Evolutionary conservation across 257 asterid species (phyloP).

Genomic region (Plectranthus barbatus): DNA sequence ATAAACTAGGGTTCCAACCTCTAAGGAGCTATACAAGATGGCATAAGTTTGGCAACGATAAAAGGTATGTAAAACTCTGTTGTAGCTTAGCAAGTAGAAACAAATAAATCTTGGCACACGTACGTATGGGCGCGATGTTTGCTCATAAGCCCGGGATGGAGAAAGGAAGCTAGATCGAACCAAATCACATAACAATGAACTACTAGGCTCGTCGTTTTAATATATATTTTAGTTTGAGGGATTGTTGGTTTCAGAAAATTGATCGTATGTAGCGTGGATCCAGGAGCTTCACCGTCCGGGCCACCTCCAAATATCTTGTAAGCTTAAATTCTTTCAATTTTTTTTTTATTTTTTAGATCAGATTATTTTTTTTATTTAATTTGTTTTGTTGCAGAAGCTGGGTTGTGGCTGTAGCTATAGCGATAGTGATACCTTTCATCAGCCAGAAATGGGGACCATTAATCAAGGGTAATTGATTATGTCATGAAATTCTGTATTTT

Average conservation of each 20-base stretch:
- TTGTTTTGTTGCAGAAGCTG: conserved; percentile 19
- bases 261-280: conserved; percentile 15
- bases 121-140: no score
- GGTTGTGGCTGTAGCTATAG: conserved; percentile 20
- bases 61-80: conserved; percentile 8
- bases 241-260: conserved; percentile 10
- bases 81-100: neutral
- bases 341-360: neutral
- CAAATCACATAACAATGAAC: no score
- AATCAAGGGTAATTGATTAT: conserved; percentile 16
- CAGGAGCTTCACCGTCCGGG: conserved; percentile 27
- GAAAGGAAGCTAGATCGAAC: no score
- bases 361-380: neutral
- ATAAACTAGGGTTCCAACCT: neutral
- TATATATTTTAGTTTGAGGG: neutral
- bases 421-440: conserved; percentile 24
- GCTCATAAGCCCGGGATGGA: no score
- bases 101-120: no score
- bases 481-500: neutral
- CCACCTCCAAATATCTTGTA: conserved; percentile 26
- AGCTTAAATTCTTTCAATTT: neutral
- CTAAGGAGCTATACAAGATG: conserved; percentile 4
- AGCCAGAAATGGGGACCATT: conserved; percentile 31
- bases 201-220: no score
- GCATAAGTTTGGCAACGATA: conserved; percentile 1